Conservation (phyloP, 768 basidiomycete genomes). For the Trametes sanguinea region DNA sequence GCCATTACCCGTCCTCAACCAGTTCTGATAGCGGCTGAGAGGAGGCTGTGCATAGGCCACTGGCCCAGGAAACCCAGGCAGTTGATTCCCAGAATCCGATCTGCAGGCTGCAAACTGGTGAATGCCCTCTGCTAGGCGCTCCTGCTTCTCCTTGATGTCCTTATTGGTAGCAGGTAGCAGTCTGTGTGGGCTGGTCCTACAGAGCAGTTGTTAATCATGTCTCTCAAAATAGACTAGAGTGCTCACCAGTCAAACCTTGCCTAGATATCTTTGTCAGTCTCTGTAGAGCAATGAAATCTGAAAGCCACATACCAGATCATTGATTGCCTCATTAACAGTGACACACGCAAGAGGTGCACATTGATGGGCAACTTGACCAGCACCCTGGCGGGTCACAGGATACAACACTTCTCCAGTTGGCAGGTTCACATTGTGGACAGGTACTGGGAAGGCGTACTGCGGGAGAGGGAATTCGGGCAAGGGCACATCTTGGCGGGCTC, state of each 20-base stretch:
- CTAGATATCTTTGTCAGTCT: constrained; percentile 33
- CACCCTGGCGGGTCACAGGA: constrained; percentile 42
- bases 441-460: constrained; percentile 49
- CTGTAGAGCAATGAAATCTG: not conserved
- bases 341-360: constrained; percentile 61
- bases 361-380: constrained; percentile 12
- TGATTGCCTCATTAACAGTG: constrained; percentile 65
- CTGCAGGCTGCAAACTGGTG: not conserved
- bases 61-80: constrained; percentile 52
- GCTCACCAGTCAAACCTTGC: constrained; percentile 71
- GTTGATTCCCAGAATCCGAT: constrained; percentile 12
- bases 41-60: constrained; percentile 47
- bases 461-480: constrained; percentile 69
- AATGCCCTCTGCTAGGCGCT: constrained; percentile 45
- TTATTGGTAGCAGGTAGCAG: constrained; percentile 37
- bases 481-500: constrained; percentile 54
- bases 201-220: too few species aligned
- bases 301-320: constrained; percentile 58
- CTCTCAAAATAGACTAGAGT: not conserved
- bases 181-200: constrained; percentile 60
- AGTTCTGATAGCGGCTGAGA: constrained; percentile 43
- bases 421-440: constrained; percentile 38
- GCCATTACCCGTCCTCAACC: constrained; percentile 37
- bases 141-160: constrained; percentile 37
- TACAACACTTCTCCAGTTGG: constrained; percentile 45